Conservation (phyloP, 2,329 filamentous ascomycete genomes). For the Stromatinia cepivora region DNA sequence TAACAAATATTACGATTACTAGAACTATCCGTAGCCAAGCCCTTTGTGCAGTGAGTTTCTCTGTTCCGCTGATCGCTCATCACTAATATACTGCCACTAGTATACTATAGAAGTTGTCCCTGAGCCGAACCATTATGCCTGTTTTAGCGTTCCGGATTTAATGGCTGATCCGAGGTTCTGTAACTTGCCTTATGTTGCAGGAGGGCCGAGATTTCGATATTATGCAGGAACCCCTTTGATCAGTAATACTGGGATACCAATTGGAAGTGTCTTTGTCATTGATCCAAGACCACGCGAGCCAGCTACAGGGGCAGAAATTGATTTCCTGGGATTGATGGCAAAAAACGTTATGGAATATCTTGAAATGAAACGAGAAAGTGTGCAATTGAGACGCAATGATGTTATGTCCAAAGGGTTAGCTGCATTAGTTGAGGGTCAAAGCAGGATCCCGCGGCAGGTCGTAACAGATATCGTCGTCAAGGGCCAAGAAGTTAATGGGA, state of each 20-base stretch:
- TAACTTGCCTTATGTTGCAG: constrained; percentile 28
- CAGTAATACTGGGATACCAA: constrained; percentile 33
- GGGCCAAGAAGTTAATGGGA: not conserved
- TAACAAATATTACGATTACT: not conserved
- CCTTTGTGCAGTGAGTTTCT: constrained; percentile 23
- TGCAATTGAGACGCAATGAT: constrained; percentile 51
- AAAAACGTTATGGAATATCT: constrained; percentile 58
- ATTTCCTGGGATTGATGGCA: constrained; percentile 56
- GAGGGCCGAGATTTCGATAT: constrained; percentile 25
- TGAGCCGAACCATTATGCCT: constrained; percentile 24
- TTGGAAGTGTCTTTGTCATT: constrained; percentile 60
- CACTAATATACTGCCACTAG: constrained; percentile 13
- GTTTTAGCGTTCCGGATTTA: constrained; percentile 27
- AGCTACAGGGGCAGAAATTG: constrained; percentile 45
- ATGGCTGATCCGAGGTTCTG: constrained; percentile 21
- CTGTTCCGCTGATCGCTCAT: too few species aligned
- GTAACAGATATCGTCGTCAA: not conserved
- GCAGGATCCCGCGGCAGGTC: constrained; percentile 16
- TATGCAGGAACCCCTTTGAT: constrained; percentile 28
- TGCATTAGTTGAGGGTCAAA: constrained; percentile 49
- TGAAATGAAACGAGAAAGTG: constrained; percentile 53
- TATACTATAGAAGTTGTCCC: constrained; percentile 24
- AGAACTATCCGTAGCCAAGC: constrained; percentile 24
- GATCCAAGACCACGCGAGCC: constrained; percentile 55
- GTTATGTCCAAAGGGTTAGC: constrained; percentile 55